These are phyloP conservation scores for Inonotus obliquus DNA, from an alignment of 1,284 basidiomycete species.

Conservation along the genomic window DNA sequence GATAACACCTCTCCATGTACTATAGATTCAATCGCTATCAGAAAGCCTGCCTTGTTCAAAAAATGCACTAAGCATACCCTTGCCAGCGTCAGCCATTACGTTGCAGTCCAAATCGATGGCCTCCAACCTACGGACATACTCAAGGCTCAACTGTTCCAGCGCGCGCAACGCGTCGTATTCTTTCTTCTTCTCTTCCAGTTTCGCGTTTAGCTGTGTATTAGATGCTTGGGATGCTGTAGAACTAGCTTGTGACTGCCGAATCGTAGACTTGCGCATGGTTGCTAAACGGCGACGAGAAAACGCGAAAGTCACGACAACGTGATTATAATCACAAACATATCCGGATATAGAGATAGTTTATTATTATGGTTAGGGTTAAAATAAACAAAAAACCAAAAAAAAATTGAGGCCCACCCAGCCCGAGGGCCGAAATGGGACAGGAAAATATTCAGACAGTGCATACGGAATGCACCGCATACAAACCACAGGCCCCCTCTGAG, in stretches of 20 bases:
- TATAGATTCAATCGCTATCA: slow-evolving; percentile 28
- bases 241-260: slow-evolving; percentile 38
- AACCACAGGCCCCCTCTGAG: slow-evolving; percentile 23
- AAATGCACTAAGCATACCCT: slow-evolving; percentile 38
- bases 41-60: slow-evolving; percentile 1
- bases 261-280: slow-evolving; percentile 16
- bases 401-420: slow-evolving; percentile 13
- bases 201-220: slow-evolving; percentile 45
- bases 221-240: slow-evolving; percentile 35
- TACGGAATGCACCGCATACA: slow-evolving; percentile 18
- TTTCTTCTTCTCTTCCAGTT: slow-evolving; percentile 72
- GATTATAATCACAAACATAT: background rate
- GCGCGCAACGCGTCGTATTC: slow-evolving; percentile 70
- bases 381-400: slow-evolving; percentile 17
- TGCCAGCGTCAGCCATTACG: slow-evolving; percentile 68
- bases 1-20: slow-evolving; percentile 72
- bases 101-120: slow-evolving; percentile 66
- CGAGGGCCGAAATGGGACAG: slow-evolving; percentile 19
- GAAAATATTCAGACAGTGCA: slow-evolving; percentile 20
- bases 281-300: background rate
- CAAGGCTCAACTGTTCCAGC: slow-evolving; percentile 55
- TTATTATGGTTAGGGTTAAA: slow-evolving; percentile 28
- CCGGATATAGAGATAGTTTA: background rate
- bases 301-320: background rate
- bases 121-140: slow-evolving; percentile 64